Percentiles rank a stretch among this genome's conserved stretches.
Evolutionary conservation across 2,329 filamentous ascomycete genomes (phyloP).

Genomic region (Botrytis tulipae): DNA sequence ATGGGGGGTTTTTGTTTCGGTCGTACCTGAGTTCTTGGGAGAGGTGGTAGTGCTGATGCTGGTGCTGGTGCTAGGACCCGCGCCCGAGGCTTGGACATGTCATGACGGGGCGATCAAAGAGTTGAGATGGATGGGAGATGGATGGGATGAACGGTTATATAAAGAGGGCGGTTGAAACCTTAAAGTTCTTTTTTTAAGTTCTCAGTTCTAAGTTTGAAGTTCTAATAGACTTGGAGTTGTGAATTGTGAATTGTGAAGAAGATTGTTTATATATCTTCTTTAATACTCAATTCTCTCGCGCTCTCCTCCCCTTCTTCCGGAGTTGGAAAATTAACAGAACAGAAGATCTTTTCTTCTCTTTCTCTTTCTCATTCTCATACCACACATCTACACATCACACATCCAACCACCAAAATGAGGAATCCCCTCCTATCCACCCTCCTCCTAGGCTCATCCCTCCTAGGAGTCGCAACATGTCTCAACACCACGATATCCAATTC

Average conservation of each 20-base stretch:
- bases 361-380: background rate
- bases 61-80: background rate
- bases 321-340: background rate
- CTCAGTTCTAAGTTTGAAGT: background rate
- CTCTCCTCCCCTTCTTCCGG: background rate
- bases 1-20: too few relatives aligned
- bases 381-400: background rate
- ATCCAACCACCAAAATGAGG: background rate
- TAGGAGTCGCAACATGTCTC: background rate
- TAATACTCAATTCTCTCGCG: background rate
- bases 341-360: too few relatives aligned
- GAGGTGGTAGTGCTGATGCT: too few relatives aligned
- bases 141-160: background rate
- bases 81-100: background rate
- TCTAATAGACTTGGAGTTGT: background rate
- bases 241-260: background rate
- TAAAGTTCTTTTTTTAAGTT: too few relatives aligned
- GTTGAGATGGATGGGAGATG: background rate
- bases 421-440: background rate
- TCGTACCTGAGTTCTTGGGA: background rate
- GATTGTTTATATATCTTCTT: background rate
- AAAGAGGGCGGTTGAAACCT: background rate
- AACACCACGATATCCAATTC: conserved; percentile 9
- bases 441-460: background rate
- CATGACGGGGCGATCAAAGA: background rate